Base-by-base conservation (phyloP, 371 early-diverging fungal species). In the Mortierella sp. region DNA sequence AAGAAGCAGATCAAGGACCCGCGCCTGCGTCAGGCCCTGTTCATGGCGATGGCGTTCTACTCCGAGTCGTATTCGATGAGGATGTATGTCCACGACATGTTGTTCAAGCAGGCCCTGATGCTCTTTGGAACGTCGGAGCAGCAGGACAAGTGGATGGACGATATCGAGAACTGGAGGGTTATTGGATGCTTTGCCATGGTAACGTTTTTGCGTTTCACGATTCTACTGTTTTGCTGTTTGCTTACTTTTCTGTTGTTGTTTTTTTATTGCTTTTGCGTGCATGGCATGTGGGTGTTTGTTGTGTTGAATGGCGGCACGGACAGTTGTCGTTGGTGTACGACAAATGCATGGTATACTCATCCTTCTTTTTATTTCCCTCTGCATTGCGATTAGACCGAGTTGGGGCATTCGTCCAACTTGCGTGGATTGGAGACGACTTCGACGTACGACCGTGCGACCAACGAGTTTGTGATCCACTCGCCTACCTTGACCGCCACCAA, bases 381-480 rank as follows among this genome's bases (percentile, higher is more conserved):
- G 41, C n/a, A 66, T 43, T 58, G 22, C 16, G 16, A 26, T 9
- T 73, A 90, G 92, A 91, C 90, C 4, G 92, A 91, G 71, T 67
- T 91, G n/a, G 92, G 92, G 22, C 93, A 93, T 74, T 94, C 94
- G n/a, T 96, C 96, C 19, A 95, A 95, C 71, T 91, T 97, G 53
- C 91, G 94, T 24, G 96, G 95, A 45, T 87, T 97, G 63, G 97
- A 96, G 81, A 97, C 97, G 4, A 93, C 93, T 2, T 97, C 97
- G 8, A 97, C 97, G 2, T 95, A 89, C 69, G 94, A 95, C 83
- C 86, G 86, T 55, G 86, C 87, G 14, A 89, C 91, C 3, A 94
- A 95, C 78, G 94, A 95, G 81, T 96, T 93, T 69, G 89, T 95
- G 43, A 90, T 97, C 79, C 92, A 97, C 74, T 94, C 97, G 19